Conservation (phyloP, 1,284 basidiomycete species). For the Austroboletus novae-zelandiae region DNA sequence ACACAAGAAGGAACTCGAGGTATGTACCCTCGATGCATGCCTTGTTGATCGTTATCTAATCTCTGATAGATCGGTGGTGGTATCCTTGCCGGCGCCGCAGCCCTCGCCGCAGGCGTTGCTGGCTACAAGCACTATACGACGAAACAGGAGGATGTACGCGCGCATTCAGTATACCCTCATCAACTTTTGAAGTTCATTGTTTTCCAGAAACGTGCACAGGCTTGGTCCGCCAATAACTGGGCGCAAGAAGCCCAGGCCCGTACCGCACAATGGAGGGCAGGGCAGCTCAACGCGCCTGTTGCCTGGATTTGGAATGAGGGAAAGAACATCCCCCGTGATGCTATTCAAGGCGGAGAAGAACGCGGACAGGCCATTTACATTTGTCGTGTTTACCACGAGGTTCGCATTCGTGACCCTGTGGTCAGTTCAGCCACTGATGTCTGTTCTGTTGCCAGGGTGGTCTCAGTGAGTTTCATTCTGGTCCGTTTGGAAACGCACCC, state of each 20-base stretch:
- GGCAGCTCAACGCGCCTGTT: constrained; percentile 43
- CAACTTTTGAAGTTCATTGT: background rate
- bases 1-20: constrained; percentile 59
- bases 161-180: background rate
- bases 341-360: constrained; percentile 57
- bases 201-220: constrained; percentile 47
- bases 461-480: constrained; percentile 44
- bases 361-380: constrained; percentile 52
- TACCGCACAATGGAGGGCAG: constrained; percentile 48
- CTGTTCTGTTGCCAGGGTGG: constrained; percentile 40
- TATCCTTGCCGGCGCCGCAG: constrained; percentile 50
- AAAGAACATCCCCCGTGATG: constrained; percentile 53
- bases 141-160: constrained; percentile 52
- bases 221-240: constrained; percentile 57
- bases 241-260: constrained; percentile 53
- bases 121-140: constrained; percentile 59
- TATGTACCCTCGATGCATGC: constrained; percentile 20
- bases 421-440: constrained; percentile 8
- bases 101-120: constrained; percentile 50
- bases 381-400: constrained; percentile 58
- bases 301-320: constrained; percentile 64
- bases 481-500: background rate
- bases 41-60: constrained; percentile 3
- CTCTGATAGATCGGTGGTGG: constrained; percentile 59
- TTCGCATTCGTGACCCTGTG: constrained; percentile 28